Percentiles rank a stretch among this genome's conserved stretches.
Conservation (phyloP, 2,329 filamentous ascomycete genomes). For the Pseudogymnoascus sp. region DNA sequence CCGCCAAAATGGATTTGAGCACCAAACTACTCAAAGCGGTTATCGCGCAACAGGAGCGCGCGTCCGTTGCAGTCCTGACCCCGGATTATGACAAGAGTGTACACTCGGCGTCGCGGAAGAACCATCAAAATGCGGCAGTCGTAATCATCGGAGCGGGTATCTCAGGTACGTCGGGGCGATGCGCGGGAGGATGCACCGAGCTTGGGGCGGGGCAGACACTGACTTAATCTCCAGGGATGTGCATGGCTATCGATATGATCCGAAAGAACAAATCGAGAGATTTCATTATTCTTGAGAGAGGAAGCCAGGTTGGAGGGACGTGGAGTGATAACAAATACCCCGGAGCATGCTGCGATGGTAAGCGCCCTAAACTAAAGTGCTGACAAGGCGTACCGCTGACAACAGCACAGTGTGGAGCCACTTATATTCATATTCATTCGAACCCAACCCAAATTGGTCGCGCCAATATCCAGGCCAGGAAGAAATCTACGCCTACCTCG, state of each 20-base stretch:
- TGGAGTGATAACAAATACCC: constrained; percentile 50
- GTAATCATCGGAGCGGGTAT: constrained; percentile 51
- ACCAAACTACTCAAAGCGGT: not conserved
- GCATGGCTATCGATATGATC: constrained; percentile 50
- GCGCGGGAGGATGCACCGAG: not conserved
- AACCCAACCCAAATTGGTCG: constrained; percentile 50
- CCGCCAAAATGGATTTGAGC: not conserved
- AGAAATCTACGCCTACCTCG: constrained; percentile 50
- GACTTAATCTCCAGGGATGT: constrained; percentile 36
- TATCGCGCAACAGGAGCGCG: not conserved
- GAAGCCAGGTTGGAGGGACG: constrained; percentile 43
- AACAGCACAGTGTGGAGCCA: constrained; percentile 35
- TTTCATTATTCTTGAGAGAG: constrained; percentile 50
- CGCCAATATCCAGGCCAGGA: constrained; percentile 52
- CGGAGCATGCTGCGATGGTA: constrained; percentile 45
- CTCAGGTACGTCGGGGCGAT: constrained; percentile 33
- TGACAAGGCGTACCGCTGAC: not conserved
- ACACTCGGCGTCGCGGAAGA: not conserved
- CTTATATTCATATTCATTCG: constrained; percentile 54
- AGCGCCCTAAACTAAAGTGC: not conserved
- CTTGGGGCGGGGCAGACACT: not conserved
- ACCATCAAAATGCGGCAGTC: constrained; percentile 27
- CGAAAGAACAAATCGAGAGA: constrained; percentile 43
- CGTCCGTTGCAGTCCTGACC: not conserved
- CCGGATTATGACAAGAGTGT: constrained; percentile 1